Base-by-base conservation (phyloP, 2,329 filamentous ascomycete genomes). In the Albifimbria verrucaria region DNA sequence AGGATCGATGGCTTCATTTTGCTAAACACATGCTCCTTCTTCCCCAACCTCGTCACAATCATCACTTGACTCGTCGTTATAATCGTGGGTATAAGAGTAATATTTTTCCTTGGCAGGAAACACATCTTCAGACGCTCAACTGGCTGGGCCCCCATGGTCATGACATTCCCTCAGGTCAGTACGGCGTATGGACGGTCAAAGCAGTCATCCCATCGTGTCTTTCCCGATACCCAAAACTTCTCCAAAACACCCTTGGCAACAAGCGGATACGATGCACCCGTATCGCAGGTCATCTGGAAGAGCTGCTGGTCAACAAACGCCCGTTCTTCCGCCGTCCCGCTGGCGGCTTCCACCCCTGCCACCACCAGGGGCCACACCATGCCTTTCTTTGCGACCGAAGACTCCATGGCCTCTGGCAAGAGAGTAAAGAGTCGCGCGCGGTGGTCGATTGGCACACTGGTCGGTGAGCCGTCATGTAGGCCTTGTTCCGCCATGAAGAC, bases 151-250 rank as follows among this genome's bases (percentile, higher is more conserved):
- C n/a, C n/a, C n/a, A n/a, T n/a, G n/a, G n/a, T n/a, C n/a, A n/a
- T n/a, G n/a, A n/a, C n/a, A n/a, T 12, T 39, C 5, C 4, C 12
- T 39, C 32, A 39, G 12, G 32, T 39, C 5, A 39, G 11, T 4
- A 39, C 32, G 12, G 32, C 32, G 23, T 55, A 52, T 17, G 47
- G 42, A 3, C 42, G 9, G n/a, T 55, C 51, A 25, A 55, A 55
- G 41, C 53, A 55, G 9, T 50, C 53, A 48, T 55, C 53, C 53
- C 53, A 55, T 3, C 10, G 44, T 20, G 7, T 50, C 44, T 48
- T 50, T 7, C 51, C 44, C 4, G 53, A 55, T 12, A n/a, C 17
- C 53, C 53, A 55, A 43, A 51, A 56, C 21, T 25, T 24, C 18
- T n/a, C 17, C 32, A 56, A 24, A 10, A 46, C 49, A 12, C 21